Base-by-base conservation (phyloP, 305 asterid genomes). In the Petunia hybrid region DNA sequence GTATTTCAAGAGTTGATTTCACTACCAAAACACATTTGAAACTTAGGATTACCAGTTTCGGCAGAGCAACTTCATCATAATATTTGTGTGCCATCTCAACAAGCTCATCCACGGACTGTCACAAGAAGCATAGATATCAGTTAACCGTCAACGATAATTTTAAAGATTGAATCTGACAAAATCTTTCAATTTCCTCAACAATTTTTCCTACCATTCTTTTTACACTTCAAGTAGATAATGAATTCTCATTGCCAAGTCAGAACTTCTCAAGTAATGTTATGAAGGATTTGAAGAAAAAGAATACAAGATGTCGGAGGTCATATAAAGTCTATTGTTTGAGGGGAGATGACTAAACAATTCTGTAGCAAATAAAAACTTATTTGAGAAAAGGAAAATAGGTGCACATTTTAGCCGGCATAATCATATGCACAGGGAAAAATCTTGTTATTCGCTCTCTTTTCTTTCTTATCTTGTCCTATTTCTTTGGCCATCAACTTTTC, bases 41-140 rank as follows among this genome's bases (percentile, higher is more conserved):
- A 75, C 48, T 64, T 85, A 81, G 82, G 55, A 62, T 79, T 92
- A 97, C 99, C 99, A 97, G 95, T 87, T 95, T 97, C 55, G 97
- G 99, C 85, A 97, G 87, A 89, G 99, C 97, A 87, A 95, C 92
- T 80, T 92, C 98, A 81, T 92, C 92, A 82, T 95, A 97, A 83
- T 92, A 92, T 90, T 91, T 89, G 13, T 83, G 90, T 62, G 94
- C 97, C 98, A 95, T 91, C 90, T 90, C 87, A 83, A 93, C 85
- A 86, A 97, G 96, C 88, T 97, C 99, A 80, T 93, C 92, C 65
- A 88, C 86, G 74, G 99, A 88, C 99, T 97, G 98, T 92, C 80
- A 69, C 46, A 76, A 78, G 55, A 82, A 82, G 66, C 76, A 82
- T 51, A 13, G 13, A 53, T 70, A 61, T 74, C 57, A 74, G 79